Conservation (phyloP, 345 rosid genomes). For the Streptanthus diversifolius region DNA sequence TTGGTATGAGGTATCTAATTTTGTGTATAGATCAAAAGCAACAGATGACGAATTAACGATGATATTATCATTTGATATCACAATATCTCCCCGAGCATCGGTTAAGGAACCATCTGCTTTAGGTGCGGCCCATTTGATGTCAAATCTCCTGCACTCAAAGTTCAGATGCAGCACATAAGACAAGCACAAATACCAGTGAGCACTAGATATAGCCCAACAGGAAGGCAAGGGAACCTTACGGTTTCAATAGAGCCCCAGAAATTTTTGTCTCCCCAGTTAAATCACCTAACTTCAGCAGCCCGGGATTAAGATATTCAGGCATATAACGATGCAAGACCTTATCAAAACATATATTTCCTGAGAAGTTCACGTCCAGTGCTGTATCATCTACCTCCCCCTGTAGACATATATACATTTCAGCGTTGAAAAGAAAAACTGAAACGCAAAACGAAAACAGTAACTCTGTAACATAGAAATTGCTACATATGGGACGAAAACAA, state of each 20-base stretch:
- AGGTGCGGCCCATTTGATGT: constrained; percentile 93
- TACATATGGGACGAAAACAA: not conserved
- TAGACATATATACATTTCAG: constrained; percentile 25
- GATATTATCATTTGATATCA: constrained; percentile 84
- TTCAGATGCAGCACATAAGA: constrained; percentile 15
- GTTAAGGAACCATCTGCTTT: constrained; percentile 94
- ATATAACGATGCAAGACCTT: constrained; percentile 71
- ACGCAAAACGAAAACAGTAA: not conserved
- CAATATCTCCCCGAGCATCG: constrained; percentile 96
- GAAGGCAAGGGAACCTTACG: constrained; percentile 53
- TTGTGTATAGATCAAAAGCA: constrained; percentile 81
- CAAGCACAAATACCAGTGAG: constrained; percentile 10
- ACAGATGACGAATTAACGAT: constrained; percentile 75
- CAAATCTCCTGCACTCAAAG: constrained; percentile 76
- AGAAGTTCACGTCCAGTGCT: constrained; percentile 88
- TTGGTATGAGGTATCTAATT: constrained; percentile 70
- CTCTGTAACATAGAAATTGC: not conserved
- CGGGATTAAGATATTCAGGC: constrained; percentile 60
- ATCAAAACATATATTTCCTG: constrained; percentile 75
- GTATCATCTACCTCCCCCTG: constrained; percentile 96
- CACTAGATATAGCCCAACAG: constrained; percentile 18
- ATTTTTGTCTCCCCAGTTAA: constrained; percentile 90
- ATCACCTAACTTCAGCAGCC: constrained; percentile 78
- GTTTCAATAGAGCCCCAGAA: constrained; percentile 90
- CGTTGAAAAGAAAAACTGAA: constrained; percentile 2